Conservation (phyloP, 106 monocot genomes). For the Phalaenopsis aphrodite region DNA sequence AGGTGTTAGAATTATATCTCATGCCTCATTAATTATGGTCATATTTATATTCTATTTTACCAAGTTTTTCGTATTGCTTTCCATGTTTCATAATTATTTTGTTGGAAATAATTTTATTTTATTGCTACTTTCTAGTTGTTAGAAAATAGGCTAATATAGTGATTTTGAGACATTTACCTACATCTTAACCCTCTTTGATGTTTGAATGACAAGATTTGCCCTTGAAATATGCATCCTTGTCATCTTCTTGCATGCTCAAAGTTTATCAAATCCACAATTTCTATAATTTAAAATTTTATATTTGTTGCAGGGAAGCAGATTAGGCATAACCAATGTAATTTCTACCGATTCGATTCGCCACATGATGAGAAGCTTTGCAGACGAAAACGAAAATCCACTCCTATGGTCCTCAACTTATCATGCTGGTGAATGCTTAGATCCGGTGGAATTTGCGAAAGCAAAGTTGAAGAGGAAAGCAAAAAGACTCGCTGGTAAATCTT, state of each 20-base stretch:
- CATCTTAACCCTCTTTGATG: neutral
- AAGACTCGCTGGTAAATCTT: constrained; percentile 20
- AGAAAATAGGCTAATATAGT: neutral
- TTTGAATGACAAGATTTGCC: neutral
- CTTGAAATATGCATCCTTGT: neutral
- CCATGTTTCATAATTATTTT: neutral
- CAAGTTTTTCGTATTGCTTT: neutral
- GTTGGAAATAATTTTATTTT: neutral
- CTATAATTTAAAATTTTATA: neutral
- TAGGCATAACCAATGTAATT: constrained; percentile 60
- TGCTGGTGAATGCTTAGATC: constrained; percentile 68
- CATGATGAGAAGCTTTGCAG: constrained; percentile 69
- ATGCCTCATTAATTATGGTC: neutral
- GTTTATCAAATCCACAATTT: neutral
- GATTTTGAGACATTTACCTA: neutral
- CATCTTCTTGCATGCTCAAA: neutral
- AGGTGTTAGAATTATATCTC: too few relatives aligned
- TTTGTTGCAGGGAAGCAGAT: constrained; percentile 43
- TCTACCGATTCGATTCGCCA: constrained; percentile 73
- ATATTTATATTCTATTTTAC: neutral
- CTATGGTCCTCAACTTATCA: constrained; percentile 74
- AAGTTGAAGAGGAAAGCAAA: constrained; percentile 45
- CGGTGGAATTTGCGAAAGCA: constrained; percentile 54
- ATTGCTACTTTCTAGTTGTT: neutral
- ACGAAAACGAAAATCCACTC: constrained; percentile 56